Evolutionary conservation across 1,139 yeast genomes (phyloP).

Genomic region (Saccharomyces pastorianus): DNA sequence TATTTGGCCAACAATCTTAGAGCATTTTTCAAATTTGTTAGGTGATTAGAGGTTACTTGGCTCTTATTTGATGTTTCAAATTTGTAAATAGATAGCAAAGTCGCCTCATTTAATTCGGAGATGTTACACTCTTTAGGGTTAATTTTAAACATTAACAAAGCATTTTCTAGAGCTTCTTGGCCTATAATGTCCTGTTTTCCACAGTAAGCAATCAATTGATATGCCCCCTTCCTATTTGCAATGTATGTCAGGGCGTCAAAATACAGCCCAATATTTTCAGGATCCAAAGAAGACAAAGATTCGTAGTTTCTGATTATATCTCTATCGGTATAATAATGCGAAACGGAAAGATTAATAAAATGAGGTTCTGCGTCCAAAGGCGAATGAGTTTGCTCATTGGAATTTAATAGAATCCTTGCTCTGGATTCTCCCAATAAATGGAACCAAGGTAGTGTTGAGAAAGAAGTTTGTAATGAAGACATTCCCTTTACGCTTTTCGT

Average conservation of each 20-base stretch:
- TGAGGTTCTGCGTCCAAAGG: conserved; percentile 28
- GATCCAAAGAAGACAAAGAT: conserved; percentile 46
- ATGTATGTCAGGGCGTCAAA: conserved; percentile 56
- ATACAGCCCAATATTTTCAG: conserved; percentile 47
- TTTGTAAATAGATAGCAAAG: conserved; percentile 42
- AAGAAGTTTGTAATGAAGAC: conserved; percentile 36
- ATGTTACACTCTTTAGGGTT: conserved; percentile 27
- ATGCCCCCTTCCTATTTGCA: conserved; percentile 40
- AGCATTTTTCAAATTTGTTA: conserved; percentile 34
- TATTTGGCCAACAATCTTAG: conserved; percentile 40
- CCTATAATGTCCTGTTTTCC: conserved; percentile 60
- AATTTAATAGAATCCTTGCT: conserved; percentile 14
- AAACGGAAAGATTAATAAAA: conserved; percentile 49
- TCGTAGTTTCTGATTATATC: conserved; percentile 57
- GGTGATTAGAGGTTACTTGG: conserved; percentile 15
- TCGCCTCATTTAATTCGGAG: conserved; percentile 35
- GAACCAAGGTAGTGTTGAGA: conserved; percentile 33
- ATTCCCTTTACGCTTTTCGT: conserved; percentile 23
- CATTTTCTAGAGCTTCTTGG: conserved; percentile 46
- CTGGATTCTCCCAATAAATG: conserved; percentile 39
- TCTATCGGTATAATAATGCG: conserved; percentile 54
- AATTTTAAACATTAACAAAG: conserved; percentile 50
- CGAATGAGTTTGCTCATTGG: conserved; percentile 22
- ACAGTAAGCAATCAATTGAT: conserved; percentile 44
- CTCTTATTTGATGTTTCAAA: conserved; percentile 33